Percentiles rank a stretch among this genome's conserved stretches.
Evolutionary conservation across 768 basidiomycete species (phyloP).

Genomic region (Peribolospora baueri): DNA sequence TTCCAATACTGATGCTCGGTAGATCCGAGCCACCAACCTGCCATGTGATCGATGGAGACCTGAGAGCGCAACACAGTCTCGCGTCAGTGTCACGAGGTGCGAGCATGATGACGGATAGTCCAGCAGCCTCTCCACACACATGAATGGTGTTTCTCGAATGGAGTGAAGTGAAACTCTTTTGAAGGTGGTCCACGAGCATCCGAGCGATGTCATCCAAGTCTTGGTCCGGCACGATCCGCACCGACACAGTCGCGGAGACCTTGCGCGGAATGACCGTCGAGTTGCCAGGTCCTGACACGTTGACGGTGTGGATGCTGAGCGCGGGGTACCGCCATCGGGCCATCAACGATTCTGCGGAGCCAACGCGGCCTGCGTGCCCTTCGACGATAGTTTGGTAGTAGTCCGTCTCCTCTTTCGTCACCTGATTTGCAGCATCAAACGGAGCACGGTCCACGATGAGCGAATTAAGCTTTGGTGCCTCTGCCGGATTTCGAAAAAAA

Average conservation of each 20-base stretch:
- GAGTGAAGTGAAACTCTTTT: conserved; percentile 32
- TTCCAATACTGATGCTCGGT: conserved; percentile 66
- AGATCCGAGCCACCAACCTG: conserved; percentile 90
- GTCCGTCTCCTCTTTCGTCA: conserved; percentile 39
- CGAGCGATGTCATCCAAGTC: conserved; percentile 42
- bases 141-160: conserved; percentile 46
- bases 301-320: conserved; percentile 62
- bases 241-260: conserved; percentile 60
- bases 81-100: neutral
- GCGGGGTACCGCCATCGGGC: conserved; percentile 73
- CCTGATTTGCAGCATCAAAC: conserved; percentile 40
- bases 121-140: conserved; percentile 23
- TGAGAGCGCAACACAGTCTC: conserved; percentile 14
- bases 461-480: neutral
- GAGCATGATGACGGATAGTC: neutral
- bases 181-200: conserved; percentile 35
- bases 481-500: neutral
- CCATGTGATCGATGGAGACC: conserved; percentile 57
- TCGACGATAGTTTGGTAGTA: conserved; percentile 44
- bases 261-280: conserved; percentile 61
- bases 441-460: neutral
- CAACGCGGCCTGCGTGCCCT: conserved; percentile 8
- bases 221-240: conserved; percentile 90
- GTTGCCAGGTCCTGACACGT: conserved; percentile 62
- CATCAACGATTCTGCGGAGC: neutral